These are phyloP conservation scores for Danielia reshetovae DNA, from an alignment of 805 yeast species.

Conservation along the genomic window DNA sequence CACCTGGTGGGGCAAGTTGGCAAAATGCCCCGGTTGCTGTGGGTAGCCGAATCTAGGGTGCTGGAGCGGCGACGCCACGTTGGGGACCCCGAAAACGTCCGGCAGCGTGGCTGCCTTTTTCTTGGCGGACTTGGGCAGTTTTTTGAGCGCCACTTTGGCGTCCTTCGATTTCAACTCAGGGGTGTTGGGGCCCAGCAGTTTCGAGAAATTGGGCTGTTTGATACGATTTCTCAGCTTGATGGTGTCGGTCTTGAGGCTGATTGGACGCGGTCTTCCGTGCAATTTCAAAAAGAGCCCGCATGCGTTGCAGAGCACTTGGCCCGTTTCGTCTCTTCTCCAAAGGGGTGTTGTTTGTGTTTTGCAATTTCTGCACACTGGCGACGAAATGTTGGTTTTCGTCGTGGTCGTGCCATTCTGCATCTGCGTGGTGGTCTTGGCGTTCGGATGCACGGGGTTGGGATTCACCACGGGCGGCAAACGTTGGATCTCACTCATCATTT, in stretches of 20 bases:
- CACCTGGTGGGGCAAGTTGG: conserved; percentile 27
- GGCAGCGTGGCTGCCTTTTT: conserved; percentile 4
- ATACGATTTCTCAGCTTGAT: conserved; percentile 88
- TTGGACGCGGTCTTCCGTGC: conserved; percentile 92
- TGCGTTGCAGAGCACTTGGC: conserved; percentile 86
- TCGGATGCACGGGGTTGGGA: conserved; percentile 48
- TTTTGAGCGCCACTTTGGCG: conserved; percentile 19
- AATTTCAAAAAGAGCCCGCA: conserved; percentile 90
- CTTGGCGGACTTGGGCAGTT: conserved; percentile 21
- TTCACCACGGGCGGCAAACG: conserved; percentile 16
- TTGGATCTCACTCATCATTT: conserved; percentile 18
- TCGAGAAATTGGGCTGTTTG: conserved; percentile 44
- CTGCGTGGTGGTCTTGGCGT: conserved; percentile 59
- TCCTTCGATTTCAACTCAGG: conserved; percentile 56
- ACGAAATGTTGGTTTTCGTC: conserved; percentile 56
- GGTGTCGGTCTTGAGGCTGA: conserved; percentile 84
- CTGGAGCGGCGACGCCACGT: conserved; percentile 14
- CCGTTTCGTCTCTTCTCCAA: conserved; percentile 93
- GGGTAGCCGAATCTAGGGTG: conserved; percentile 6
- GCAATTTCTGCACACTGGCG: conserved; percentile 85
- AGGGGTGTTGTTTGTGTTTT: conserved; percentile 89
- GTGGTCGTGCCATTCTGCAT: conserved; percentile 59
- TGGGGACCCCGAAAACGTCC: conserved; percentile 2
- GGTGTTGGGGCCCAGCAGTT: conserved; percentile 46
- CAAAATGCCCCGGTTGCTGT: conserved; percentile 15